Conservation (phyloP, 2,329 filamentous ascomycete species). For the Cryphonectria japonica region DNA sequence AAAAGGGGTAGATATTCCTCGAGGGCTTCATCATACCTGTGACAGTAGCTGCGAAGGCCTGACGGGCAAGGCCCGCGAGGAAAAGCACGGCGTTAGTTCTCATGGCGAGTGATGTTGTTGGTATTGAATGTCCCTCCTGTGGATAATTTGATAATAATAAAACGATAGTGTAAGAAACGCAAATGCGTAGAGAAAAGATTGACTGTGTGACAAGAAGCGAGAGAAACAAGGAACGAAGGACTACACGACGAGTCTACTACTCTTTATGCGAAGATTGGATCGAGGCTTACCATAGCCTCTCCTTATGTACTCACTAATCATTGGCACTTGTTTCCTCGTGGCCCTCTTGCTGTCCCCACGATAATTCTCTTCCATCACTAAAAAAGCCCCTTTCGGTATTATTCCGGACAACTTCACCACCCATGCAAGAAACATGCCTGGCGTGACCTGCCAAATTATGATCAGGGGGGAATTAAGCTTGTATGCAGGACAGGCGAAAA, state of each 20-base stretch:
- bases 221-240: slow-evolving; percentile 3
- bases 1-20: not conserved
- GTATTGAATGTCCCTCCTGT: not conserved
- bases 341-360: not conserved
- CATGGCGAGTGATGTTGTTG: slow-evolving; percentile 4
- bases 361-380: not conserved
- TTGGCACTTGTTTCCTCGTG: not conserved
- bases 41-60: slow-evolving; percentile 14
- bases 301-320: not conserved
- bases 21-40: slow-evolving; percentile 9
- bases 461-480: slow-evolving; percentile 7
- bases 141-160: not conserved
- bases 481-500: not conserved
- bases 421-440: not conserved
- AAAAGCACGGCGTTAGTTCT: slow-evolving; percentile 6
- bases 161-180: not conserved
- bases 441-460: not conserved
- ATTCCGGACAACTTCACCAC: not conserved
- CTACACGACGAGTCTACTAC: not conserved
- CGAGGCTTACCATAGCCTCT: not conserved
- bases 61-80: slow-evolving; percentile 14
- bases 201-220: not conserved
- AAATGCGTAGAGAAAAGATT: not conserved
- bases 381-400: not conserved
- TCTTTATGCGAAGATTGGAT: not conserved